Evolutionary conservation across 2,329 filamentous ascomycete species (phyloP), one percentile per base, ranked within the genome.

Genomic region (Neopestalotiopsis clavispora): DNA sequence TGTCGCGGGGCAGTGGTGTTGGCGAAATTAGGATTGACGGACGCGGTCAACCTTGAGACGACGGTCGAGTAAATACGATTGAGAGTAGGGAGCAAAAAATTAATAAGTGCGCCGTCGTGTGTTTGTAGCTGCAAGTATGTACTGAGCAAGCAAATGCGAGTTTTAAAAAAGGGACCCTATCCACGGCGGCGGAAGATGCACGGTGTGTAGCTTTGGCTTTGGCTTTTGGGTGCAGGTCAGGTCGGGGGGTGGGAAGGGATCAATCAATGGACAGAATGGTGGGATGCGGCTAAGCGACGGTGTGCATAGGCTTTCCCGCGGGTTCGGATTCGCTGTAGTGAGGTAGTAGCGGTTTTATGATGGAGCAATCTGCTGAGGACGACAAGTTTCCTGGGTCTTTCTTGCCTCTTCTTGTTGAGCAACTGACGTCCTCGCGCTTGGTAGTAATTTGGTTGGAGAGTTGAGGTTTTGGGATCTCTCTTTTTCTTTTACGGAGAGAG

Each of bases 201-300:
- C 20, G 40, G 38, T 65, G 42, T 30, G 34, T 52, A 52, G 13
- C 32, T 42, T 38, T n/a, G 14, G 30, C n/a, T 38, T 62, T 60
- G 58, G 30, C 6, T 40, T 17, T 34, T 30, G 30, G 60, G 28
- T 62, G 28, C 30, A 62, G 34, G 60, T 32, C 34, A 14, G 30
- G 7, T 23, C 20, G 17, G 30, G 17, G 32, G 57, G 20, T 7
- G 57, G 23, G 57, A 20, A 59, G 5, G 23, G 57, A 28, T 28
- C 34, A 28, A 59, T 28, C 34, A 28, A 59, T 28, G 57, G n/a
- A 34, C 13, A 59, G 57, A 30, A 28, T 30, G 57, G n/a, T 28
- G 57, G 30, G 57, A 59, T 30, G 57, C 57, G 57, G 57, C 57
- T 32, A 59, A 59, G 57, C 23, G 45, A 52, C 45, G 45, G 45